A percentile compares a stretch with the other conserved stretches of the same genome.
Evolutionary conservation across 2,329 filamentous ascomycete genomes (phyloP).

Genomic region (Tothia fuscella): DNA sequence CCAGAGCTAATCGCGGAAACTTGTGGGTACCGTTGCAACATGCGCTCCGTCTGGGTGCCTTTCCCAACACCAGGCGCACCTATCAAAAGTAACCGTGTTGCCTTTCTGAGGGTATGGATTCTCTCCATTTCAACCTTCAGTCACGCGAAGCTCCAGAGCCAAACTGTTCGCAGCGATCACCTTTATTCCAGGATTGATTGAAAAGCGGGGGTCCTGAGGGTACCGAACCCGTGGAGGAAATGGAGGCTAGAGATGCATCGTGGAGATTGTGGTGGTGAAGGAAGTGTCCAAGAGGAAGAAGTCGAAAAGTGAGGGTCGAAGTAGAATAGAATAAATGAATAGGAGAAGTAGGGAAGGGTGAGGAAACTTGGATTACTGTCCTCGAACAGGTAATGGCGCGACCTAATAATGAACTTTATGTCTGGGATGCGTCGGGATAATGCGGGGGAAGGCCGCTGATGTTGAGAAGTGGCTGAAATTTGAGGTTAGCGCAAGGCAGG

Average conservation of each 20-base stretch:
- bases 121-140: conserved; percentile 8
- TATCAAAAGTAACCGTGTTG: conserved; percentile 86
- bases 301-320: background rate
- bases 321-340: background rate
- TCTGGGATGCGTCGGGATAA: too few relatives aligned
- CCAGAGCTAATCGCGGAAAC: conserved; percentile 87
- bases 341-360: background rate
- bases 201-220: conserved; percentile 13
- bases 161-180: background rate
- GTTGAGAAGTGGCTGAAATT: too few relatives aligned
- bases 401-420: too few relatives aligned
- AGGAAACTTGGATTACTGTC: too few relatives aligned
- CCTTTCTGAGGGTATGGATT: conserved; percentile 5
- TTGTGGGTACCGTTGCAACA: conserved; percentile 78
- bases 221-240: too few relatives aligned
- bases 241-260: conserved; percentile 17
- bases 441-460: too few relatives aligned
- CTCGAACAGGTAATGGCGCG: too few relatives aligned
- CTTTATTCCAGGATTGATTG: conserved; percentile 15
- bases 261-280: background rate
- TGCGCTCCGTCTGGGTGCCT: conserved; percentile 83
- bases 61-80: conserved; percentile 96
- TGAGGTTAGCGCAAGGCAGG: too few relatives aligned
- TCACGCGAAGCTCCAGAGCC: too few relatives aligned
- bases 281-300: background rate